Evolutionary conservation across 2,329 filamentous ascomycete genomes (phyloP), one percentile per base, ranked within the genome.

Genomic region (Diaporthe velutina): DNA sequence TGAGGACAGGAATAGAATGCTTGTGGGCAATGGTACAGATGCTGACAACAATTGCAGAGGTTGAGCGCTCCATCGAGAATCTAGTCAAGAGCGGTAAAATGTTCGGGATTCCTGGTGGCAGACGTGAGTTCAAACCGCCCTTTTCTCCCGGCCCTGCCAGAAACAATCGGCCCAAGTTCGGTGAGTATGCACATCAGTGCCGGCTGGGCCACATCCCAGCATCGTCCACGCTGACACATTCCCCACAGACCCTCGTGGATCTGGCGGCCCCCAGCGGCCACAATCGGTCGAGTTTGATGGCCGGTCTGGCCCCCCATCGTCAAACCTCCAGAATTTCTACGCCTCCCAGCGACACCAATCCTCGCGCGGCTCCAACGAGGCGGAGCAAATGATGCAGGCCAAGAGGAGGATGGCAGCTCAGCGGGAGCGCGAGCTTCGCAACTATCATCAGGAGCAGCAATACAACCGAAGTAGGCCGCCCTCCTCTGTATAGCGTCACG

Each of bases 361-460:
- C 89, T 88, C 95, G 89, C 87, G 95, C 90, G 86, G 96, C 90
- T 91, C 91, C 82, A 93, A 90, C 89, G 97, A 98, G 88, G 95
- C 95, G 85, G 97, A 98, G 88, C 96, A 98, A 88, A 95, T 98
- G 92, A 95, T 98, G 90, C 97, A 98, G 92, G 96, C 95, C 82
- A 98, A 98, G 91, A 95, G 97, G 88, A 94, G 96, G 89, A 97
- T 98, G 95, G 97, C 97, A 82, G 97, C 97, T 85, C 97, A 98
- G 88, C 95, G 97, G 86, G 97, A 99, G 90, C 94, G 96, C 86
- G 97, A 99, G 89, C 93, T 99, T 86, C 95, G 97, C 86, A 99
- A 98, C 88, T 98, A 98, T 88, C 97, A 99, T 88, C 97, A 98
- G 88, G 97, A 99, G 91, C 97, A 99, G 91, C 97, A 99, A 92